These are phyloP conservation scores for Dothideomycetes sp. DNA, from an alignment of 2,329 filamentous ascomycete species.

Conservation along the genomic window DNA sequence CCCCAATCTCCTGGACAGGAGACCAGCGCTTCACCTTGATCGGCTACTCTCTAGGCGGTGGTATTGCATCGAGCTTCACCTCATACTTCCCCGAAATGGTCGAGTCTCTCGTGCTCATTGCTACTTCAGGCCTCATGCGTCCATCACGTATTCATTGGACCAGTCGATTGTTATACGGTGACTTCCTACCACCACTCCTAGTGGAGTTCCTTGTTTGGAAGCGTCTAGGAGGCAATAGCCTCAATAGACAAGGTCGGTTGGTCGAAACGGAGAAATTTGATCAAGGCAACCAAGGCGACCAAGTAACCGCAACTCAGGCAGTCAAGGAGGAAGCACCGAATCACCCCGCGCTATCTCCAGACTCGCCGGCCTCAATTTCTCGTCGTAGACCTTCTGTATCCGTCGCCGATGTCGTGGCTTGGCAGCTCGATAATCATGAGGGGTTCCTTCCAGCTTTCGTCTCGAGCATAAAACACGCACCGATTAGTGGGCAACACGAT, in stretches of 20 bases:
- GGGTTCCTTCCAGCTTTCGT: slow-evolving; percentile 65
- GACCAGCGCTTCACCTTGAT: slow-evolving; percentile 53
- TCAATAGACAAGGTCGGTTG: slow-evolving; percentile 19
- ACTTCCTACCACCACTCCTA: slow-evolving; percentile 51
- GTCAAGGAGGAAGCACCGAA: slow-evolving; percentile 31
- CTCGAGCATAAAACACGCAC: slow-evolving; percentile 59
- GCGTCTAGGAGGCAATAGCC: slow-evolving; percentile 36
- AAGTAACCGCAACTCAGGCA: slow-evolving; percentile 22
- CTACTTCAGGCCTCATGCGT: slow-evolving; percentile 70
- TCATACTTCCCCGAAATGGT: slow-evolving; percentile 61
- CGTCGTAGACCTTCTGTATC: slow-evolving; percentile 44
- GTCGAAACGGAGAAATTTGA: slow-evolving; percentile 23
- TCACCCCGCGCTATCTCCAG: slow-evolving; percentile 17
- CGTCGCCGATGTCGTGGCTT: slow-evolving; percentile 54
- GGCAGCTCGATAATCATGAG: slow-evolving; percentile 58
- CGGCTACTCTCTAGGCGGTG: slow-evolving; percentile 74
- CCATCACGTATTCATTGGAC: slow-evolving; percentile 50
- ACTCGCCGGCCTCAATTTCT: slow-evolving; percentile 36
- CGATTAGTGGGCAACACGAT: slow-evolving; percentile 55
- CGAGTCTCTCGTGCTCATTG: slow-evolving; percentile 62
- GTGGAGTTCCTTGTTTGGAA: slow-evolving; percentile 43
- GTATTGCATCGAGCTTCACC: slow-evolving; percentile 61
- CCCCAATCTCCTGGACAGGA: slow-evolving; percentile 58
- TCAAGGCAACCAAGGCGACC: not conserved
- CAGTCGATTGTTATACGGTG: slow-evolving; percentile 55